Conservation (phyloP, 805 yeast species). For the Spathaspora arborariae region DNA sequence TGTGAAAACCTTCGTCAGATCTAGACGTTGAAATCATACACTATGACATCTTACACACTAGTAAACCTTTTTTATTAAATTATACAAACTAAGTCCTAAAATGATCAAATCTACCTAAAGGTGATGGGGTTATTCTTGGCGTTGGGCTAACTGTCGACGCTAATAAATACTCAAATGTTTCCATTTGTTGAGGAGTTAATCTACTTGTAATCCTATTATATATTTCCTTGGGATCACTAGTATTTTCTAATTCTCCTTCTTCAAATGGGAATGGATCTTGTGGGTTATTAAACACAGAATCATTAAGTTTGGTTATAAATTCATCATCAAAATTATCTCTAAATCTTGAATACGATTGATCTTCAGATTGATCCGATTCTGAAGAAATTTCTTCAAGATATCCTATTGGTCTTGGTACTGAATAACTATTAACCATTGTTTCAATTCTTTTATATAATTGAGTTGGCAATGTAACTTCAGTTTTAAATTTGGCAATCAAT, state of each 20-base stretch:
- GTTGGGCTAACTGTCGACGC: background rate
- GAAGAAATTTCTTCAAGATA: constrained; percentile 1
- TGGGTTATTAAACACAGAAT: background rate
- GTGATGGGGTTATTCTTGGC: background rate
- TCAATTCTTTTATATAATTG: constrained; percentile 1
- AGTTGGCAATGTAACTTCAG: constrained; percentile 18
- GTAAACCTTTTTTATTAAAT: background rate
- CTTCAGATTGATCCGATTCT: background rate
- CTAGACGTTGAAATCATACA: no score
- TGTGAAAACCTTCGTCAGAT: no score
- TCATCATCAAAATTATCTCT: background rate
- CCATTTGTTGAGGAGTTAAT: constrained; percentile 3
- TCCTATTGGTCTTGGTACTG: constrained; percentile 4
- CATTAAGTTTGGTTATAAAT: background rate
- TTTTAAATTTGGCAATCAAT: constrained; percentile 18
- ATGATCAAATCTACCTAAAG: background rate
- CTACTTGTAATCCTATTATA: background rate
- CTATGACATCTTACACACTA: no score
- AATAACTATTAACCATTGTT: constrained; percentile 3
- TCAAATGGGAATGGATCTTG: background rate
- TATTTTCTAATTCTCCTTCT: constrained; percentile 1
- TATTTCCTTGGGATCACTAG: constrained; percentile 1
- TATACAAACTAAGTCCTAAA: background rate
- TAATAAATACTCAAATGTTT: constrained; percentile 3
- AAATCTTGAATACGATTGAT: background rate